phyloP scores from a whole-genome alignment of 495 filamentous ascomycete species.

The Annulohypoxylon stygium region DNA sequence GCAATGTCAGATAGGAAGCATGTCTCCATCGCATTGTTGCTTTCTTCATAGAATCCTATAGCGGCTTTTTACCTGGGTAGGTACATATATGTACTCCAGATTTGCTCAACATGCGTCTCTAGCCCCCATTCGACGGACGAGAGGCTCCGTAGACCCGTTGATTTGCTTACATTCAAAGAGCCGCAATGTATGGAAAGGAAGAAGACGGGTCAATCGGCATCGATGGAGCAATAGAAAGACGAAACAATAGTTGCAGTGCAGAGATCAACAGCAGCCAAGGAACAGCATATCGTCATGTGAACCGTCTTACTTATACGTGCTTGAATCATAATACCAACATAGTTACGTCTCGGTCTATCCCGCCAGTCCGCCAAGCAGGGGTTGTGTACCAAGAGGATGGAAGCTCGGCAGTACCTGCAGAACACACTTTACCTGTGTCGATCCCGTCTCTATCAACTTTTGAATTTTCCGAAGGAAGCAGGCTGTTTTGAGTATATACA shows the following conservation, averaged over 20 bases:
- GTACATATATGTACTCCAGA: not conserved
- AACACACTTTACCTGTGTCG: constrained; percentile 28
- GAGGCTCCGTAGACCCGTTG: constrained; percentile 17
- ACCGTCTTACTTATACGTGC: not conserved
- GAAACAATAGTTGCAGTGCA: not conserved
- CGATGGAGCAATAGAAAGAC: constrained; percentile 4
- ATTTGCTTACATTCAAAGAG: constrained; percentile 19
- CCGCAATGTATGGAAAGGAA: not conserved
- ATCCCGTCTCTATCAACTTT: constrained; percentile 1
- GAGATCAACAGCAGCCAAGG: constrained; percentile 10
- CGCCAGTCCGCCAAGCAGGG: constrained; percentile 16
- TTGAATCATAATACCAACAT: constrained; percentile 1
- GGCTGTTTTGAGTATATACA: not conserved
- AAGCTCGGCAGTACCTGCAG: constrained; percentile 43
- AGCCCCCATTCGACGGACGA: constrained; percentile 14
- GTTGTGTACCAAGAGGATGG: constrained; percentile 31
- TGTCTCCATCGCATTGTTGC: constrained; percentile 22
- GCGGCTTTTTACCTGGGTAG: not conserved
- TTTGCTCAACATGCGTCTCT: constrained; percentile 24
- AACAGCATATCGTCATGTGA: constrained; percentile 20
- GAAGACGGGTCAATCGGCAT: constrained; percentile 26
- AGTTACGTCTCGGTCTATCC: constrained; percentile 14
- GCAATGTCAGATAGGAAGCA: constrained; percentile 12
- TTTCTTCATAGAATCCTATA: constrained; percentile 6
- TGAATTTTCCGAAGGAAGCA: constrained; percentile 6